These are phyloP conservation scores for Cercis canadensis DNA, from an alignment of 306 rosid genomes.

Conservation along the genomic window DNA sequence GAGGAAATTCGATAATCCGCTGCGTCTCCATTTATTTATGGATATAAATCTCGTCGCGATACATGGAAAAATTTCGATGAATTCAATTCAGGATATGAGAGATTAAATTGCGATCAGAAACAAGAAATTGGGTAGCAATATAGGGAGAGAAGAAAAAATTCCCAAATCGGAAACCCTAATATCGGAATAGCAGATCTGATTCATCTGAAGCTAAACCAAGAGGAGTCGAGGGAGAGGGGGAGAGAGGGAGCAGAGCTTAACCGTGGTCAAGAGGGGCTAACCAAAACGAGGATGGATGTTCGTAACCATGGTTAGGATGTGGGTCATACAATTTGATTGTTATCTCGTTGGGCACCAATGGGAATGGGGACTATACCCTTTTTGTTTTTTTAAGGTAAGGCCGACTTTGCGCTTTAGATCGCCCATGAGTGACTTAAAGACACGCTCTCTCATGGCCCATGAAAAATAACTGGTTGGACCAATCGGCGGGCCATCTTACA, in stretches of 20 bases:
- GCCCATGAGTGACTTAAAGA: too few species aligned
- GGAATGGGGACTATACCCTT: too few species aligned
- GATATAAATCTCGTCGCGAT: slow-evolving; percentile 9
- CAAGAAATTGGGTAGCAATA: slow-evolving; percentile 7
- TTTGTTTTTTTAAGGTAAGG: too few species aligned
- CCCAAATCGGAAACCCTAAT: slow-evolving; percentile 47
- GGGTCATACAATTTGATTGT: slow-evolving; percentile 9
- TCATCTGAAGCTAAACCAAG: slow-evolving; percentile 35
- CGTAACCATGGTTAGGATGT: slow-evolving; percentile 42
- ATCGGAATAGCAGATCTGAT: slow-evolving; percentile 33
- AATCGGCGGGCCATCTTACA: too few species aligned
- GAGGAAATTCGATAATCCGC: slow-evolving; percentile 72
- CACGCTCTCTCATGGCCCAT: too few species aligned
- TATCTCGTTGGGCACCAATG: neutral
- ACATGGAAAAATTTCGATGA: slow-evolving; percentile 21
- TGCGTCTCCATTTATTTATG: slow-evolving; percentile 71
- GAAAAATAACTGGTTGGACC: too few species aligned
- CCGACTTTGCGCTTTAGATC: too few species aligned
- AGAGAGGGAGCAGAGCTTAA: slow-evolving; percentile 32
- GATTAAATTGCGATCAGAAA: slow-evolving; percentile 20
- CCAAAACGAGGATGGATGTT: neutral
- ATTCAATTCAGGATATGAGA: slow-evolving; percentile 11
- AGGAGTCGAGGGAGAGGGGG: neutral
- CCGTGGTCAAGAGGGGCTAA: slow-evolving; percentile 46
- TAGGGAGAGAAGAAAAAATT: neutral